These are phyloP conservation scores for Yarrowia phangngaensis DNA, from an alignment of 805 yeast species.

Conservation along the genomic window DNA sequence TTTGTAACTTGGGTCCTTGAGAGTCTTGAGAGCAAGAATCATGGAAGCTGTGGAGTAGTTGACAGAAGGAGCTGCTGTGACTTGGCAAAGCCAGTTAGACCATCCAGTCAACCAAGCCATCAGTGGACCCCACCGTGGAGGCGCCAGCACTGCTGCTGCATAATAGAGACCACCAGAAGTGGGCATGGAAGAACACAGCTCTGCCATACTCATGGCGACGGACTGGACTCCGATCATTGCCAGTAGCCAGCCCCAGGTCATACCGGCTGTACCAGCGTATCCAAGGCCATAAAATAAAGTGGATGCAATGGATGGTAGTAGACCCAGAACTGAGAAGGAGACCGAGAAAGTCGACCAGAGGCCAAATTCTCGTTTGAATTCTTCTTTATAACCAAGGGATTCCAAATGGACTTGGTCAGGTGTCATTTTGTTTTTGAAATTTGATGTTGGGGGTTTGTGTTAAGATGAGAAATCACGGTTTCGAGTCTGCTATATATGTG, in stretches of 20 bases:
- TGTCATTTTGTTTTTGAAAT: slow-evolving; percentile 23
- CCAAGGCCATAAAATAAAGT: slow-evolving; percentile 57
- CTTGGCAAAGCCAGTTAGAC: slow-evolving; percentile 62
- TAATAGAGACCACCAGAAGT: slow-evolving; percentile 67
- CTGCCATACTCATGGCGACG: slow-evolving; percentile 53
- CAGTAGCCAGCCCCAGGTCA: slow-evolving; percentile 60
- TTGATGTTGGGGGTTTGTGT: background rate
- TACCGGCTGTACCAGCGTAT: slow-evolving; percentile 59
- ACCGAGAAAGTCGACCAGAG: slow-evolving; percentile 58
- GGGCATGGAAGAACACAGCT: slow-evolving; percentile 61
- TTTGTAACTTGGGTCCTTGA: slow-evolving; percentile 42
- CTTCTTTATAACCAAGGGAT: slow-evolving; percentile 56
- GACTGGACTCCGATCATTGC: slow-evolving; percentile 54
- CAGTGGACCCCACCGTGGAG: slow-evolving; percentile 51
- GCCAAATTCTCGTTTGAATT: slow-evolving; percentile 58
- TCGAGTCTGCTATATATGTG: too few relatives aligned
- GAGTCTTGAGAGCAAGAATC: slow-evolving; percentile 51
- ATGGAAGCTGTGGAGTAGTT: slow-evolving; percentile 54
- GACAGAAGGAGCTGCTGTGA: slow-evolving; percentile 60
- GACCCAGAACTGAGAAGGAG: slow-evolving; percentile 62
- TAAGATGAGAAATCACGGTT: too few relatives aligned
- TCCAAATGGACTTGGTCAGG: slow-evolving; percentile 33
- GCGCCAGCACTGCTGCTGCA: slow-evolving; percentile 60
- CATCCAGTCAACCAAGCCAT: slow-evolving; percentile 63
- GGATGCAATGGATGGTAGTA: slow-evolving; percentile 62